phyloP scores from a whole-genome alignment of 495 filamentous ascomycete genomes.

The Penicillium bovifimosum region DNA sequence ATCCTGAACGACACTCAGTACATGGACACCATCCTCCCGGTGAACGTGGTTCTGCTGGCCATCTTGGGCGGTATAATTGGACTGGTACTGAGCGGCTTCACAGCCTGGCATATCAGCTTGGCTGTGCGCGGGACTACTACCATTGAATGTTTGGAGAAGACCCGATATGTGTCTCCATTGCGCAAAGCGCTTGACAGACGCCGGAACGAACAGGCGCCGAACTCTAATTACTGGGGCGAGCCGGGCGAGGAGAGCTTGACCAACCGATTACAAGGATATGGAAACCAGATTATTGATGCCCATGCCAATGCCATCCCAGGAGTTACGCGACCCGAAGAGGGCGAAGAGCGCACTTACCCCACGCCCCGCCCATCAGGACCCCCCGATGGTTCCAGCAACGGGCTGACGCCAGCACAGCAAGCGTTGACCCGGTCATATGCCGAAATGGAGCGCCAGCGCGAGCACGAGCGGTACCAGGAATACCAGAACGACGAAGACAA shows the following conservation, averaged over 20 bases:
- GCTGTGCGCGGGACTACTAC: conserved; percentile 77
- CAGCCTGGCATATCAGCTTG: conserved; percentile 84
- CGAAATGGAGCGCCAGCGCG: conserved; percentile 66
- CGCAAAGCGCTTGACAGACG: conserved; percentile 61
- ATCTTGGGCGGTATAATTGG: conserved; percentile 88
- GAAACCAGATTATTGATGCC: conserved; percentile 70
- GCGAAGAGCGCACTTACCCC: conserved; percentile 50
- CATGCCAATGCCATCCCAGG: conserved; percentile 81
- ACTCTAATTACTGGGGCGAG: conserved; percentile 31
- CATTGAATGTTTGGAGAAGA: conserved; percentile 93
- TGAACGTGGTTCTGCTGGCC: conserved; percentile 84
- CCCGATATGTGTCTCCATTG: conserved; percentile 78
- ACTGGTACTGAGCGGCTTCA: conserved; percentile 83
- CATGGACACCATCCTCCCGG: conserved; percentile 67
- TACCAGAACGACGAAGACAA: conserved; percentile 87
- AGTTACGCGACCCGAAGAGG: conserved; percentile 73
- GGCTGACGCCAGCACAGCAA: conserved; percentile 39
- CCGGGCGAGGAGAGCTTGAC: conserved; percentile 55
- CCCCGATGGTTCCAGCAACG: background rate
- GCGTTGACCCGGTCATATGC: conserved; percentile 58
- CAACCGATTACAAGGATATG: conserved; percentile 56
- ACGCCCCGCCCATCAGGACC: conserved; percentile 23
- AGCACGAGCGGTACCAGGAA: conserved; percentile 69
- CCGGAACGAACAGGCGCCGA: conserved; percentile 40
- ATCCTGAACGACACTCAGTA: conserved; percentile 59